These are phyloP conservation scores for Dalechampia spathulata DNA, from an alignment of 441 rosid genomes.

Conservation along the genomic window DNA sequence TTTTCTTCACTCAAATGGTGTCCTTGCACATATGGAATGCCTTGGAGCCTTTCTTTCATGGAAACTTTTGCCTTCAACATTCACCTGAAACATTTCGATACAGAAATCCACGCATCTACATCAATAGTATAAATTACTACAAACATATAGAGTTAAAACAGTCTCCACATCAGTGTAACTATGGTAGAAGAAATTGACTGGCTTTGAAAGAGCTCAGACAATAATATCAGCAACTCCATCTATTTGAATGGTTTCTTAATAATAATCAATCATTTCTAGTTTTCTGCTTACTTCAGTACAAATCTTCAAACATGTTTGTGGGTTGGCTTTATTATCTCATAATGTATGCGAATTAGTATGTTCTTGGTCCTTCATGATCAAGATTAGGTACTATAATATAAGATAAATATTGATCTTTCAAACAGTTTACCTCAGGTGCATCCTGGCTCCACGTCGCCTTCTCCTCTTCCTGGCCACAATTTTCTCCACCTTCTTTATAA, in stretches of 20 bases:
- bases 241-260: background rate
- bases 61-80: constrained; percentile 54
- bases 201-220: constrained; percentile 4
- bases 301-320: constrained; percentile 1
- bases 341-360: too few species aligned
- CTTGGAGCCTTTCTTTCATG: constrained; percentile 71
- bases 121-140: constrained; percentile 25
- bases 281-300: background rate
- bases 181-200: constrained; percentile 18
- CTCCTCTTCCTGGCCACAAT: constrained; percentile 38
- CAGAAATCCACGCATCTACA: constrained; percentile 32
- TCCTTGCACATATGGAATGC: constrained; percentile 57
- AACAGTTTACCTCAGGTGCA: constrained; percentile 28
- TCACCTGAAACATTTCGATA: constrained; percentile 44
- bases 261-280: constrained; percentile 10
- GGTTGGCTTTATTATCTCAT: too few species aligned
- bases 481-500: constrained; percentile 45
- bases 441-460: constrained; percentile 27
- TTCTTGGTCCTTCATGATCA: too few species aligned
- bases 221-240: background rate
- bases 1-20: constrained; percentile 43
- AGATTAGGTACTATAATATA: too few species aligned
- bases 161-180: constrained; percentile 19
- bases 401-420: too few species aligned
- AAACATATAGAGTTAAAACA: constrained; percentile 6